Conservation (phyloP, 371 early-diverging fungal genomes). For the Mucor racemosus region DNA sequence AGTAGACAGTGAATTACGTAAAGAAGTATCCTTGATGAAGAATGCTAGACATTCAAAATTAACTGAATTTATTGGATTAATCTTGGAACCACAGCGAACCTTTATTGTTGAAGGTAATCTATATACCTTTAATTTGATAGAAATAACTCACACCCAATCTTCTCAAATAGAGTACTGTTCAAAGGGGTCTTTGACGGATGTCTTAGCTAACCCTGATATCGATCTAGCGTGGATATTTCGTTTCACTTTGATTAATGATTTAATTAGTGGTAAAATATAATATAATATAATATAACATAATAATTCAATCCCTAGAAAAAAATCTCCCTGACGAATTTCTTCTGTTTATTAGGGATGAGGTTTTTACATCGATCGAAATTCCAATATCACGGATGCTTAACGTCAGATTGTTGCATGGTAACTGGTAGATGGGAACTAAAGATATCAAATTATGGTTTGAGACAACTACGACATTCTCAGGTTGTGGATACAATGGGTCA, state of each 20-base stretch:
- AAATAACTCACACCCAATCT: background rate
- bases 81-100: conserved; percentile 34
- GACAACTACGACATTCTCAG: conserved; percentile 25
- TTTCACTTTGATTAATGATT: conserved; percentile 56
- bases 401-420: conserved; percentile 51
- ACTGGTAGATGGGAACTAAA: conserved; percentile 59
- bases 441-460: conserved; percentile 55
- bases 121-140: background rate
- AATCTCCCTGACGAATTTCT: background rate
- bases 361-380: conserved; percentile 59
- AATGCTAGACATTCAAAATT: conserved; percentile 47
- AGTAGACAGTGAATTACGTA: conserved; percentile 34
- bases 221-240: conserved; percentile 58
- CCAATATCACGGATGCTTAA: conserved; percentile 47
- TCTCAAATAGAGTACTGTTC: conserved; percentile 40
- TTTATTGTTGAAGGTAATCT: conserved; percentile 43
- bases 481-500: conserved; percentile 19
- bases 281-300: background rate
- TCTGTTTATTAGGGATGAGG: conserved; percentile 39
- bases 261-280: conserved; percentile 34
- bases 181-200: conserved; percentile 51
- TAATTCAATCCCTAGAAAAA: background rate
- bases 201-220: conserved; percentile 51
- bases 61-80: conserved; percentile 45
- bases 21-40: conserved; percentile 43